Evolutionary conservation across 129 eudicot genomes (phyloP).

Genomic region (Kitagawia praeruptora): DNA sequence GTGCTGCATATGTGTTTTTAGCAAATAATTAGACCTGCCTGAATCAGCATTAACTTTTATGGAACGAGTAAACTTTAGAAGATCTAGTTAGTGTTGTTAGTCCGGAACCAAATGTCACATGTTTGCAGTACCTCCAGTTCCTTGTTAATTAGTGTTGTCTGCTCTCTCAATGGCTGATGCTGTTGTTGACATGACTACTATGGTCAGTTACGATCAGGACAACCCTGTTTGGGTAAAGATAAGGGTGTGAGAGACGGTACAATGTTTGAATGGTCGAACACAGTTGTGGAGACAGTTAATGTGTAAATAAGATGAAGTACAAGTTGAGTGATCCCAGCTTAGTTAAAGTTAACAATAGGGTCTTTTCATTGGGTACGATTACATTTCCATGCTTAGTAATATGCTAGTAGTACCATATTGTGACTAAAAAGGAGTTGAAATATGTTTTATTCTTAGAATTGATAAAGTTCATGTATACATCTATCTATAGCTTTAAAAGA

Average conservation of each 20-base stretch:
- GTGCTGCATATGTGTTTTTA: background rate
- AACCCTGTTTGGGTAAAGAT: background rate
- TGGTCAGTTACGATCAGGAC: background rate
- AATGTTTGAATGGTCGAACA: background rate
- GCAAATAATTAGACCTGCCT: too few species aligned
- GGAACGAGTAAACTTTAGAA: too few species aligned
- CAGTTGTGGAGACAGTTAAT: background rate
- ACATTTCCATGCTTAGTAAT: background rate
- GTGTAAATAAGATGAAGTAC: background rate
- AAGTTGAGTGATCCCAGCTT: background rate
- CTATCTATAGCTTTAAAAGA: background rate
- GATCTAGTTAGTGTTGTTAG: too few species aligned
- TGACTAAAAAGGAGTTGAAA: background rate
- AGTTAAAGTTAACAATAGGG: background rate
- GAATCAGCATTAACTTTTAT: too few species aligned
- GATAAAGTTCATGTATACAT: conserved; percentile 3
- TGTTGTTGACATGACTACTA: background rate
- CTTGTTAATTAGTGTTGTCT: background rate
- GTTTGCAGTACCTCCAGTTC: background rate
- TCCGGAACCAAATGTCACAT: background rate
- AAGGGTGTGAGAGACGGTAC: conserved; percentile 4
- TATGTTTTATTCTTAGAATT: background rate
- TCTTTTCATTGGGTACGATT: background rate
- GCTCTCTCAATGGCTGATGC: background rate
- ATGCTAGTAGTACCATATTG: background rate